Base-by-base conservation (phyloP, 805 yeast species). In the Zygosaccharomyces pseudorouxii region DNA sequence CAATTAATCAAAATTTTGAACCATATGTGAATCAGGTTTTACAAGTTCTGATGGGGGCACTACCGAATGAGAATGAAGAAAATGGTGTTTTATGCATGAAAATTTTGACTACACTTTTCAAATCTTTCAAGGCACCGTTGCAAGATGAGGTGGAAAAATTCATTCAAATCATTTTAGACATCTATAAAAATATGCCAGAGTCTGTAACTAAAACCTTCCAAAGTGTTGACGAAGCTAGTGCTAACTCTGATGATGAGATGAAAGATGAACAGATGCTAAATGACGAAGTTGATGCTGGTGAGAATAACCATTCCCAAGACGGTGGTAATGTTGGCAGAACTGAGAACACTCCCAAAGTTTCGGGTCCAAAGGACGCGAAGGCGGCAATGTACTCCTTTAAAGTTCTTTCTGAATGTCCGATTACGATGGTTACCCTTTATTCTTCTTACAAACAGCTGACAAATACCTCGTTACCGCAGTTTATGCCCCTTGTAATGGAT, bases 401-500 rank as follows among this genome's bases (percentile, higher is more conserved):
- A 63, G 88, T 92, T 11, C 76, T 93, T 51, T 87, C 96, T 0
- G 99, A 93, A 65, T 90, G 98, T 63, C 99, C 99, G 8, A 92
- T 93, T 35, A 89, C 96, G 3, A 86, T 93, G 83, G 99, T 93
- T 3, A 81, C 96, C 6, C 72, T 95, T 45, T 89, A 88, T 59
- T 86, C 96, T 1, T 82, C 96, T 0, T 89, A 90, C 70, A 88
- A 89, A 62, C 80, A 80, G 30, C 69, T 89, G 45, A 86, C 86
- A 1, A 78, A 79, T 41, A 71, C 85, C 0, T 80, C 92, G 3
- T 73, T 93, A 28, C 87, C 90, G 1, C 72, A 70, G 16, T 87
- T 92, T 54, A 77, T 90, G 43, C 97, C 98, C 0, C 80, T 83
- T 47, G 86, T 92, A 20, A 81, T 95, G 47, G 80, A 78, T 48